Evolutionary conservation across 2,329 filamentous ascomycete species (phyloP).

Genomic region (Cryphonectria naterciae): DNA sequence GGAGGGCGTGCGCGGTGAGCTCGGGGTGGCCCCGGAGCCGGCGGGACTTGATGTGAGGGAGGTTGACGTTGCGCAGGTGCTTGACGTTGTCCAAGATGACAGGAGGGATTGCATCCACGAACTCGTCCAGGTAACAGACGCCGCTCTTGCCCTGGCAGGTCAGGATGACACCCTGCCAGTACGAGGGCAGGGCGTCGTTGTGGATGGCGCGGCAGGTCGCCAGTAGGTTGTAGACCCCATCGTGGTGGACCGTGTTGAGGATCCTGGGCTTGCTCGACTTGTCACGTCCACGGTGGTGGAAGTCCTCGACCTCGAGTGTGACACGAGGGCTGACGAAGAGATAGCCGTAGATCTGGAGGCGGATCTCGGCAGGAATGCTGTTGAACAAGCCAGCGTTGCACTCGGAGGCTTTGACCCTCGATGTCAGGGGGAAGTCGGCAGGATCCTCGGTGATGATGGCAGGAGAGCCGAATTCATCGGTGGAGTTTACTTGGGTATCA

Average conservation of each 20-base stretch:
- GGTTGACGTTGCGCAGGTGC: conserved; percentile 4
- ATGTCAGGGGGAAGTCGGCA: not conserved
- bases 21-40: not conserved
- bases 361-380: not conserved
- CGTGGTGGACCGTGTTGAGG: not conserved
- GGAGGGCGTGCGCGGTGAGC: not conserved
- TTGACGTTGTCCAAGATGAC: not conserved
- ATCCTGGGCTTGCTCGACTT: not conserved
- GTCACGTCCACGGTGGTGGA: not conserved
- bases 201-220: not conserved
- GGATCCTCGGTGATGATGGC: not conserved
- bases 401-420: not conserved
- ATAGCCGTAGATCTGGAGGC: not conserved
- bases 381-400: not conserved
- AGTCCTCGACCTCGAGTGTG: conserved; percentile 2
- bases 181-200: not conserved
- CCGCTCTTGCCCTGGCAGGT: not conserved
- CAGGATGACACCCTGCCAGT: not conserved
- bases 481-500: not conserved
- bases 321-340: not conserved
- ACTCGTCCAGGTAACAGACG: conserved; percentile 4
- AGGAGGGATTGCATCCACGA: not conserved
- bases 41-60: not conserved
- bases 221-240: not conserved
- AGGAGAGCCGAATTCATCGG: not conserved